These are phyloP conservation scores for Carpinus viminea DNA, from an alignment of 306 rosid genomes.

Conservation along the genomic window DNA sequence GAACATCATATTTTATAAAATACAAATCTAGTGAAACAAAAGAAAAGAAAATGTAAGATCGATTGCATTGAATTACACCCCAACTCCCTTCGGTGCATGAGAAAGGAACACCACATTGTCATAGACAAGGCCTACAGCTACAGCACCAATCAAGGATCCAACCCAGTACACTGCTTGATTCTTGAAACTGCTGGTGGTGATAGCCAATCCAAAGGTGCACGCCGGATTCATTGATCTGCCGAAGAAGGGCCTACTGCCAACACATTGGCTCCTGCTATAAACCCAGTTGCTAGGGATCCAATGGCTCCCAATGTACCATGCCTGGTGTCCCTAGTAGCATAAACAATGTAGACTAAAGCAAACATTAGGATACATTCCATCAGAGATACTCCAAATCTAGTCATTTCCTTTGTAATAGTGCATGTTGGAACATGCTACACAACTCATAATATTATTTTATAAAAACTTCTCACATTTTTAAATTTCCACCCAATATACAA, in stretches of 20 bases:
- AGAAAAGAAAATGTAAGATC: not conserved
- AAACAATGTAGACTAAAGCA: conserved; percentile 68
- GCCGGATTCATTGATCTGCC: conserved; percentile 95
- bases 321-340: conserved; percentile 63
- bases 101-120: conserved; percentile 59
- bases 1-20: not conserved
- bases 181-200: conserved; percentile 65
- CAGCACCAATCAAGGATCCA: conserved; percentile 85
- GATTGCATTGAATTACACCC: conserved; percentile 25
- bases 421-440: conserved; percentile 67
- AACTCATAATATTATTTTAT: not conserved
- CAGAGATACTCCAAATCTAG: conserved; percentile 91
- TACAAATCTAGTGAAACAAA: not conserved
- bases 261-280: conserved; percentile 63
- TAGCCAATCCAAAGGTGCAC: conserved; percentile 76
- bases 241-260: conserved; percentile 78
- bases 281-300: conserved; percentile 65
- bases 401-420: conserved; percentile 72
- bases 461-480: too few relatives aligned
- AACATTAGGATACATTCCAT: conserved; percentile 78
- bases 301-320: conserved; percentile 48
- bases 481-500: not conserved
- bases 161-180: conserved; percentile 96
- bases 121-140: conserved; percentile 70
- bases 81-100: conserved; percentile 33